A percentile compares a stretch with the other conserved stretches of the same genome.
phyloP scores from a whole-genome alignment of 345 rosid species.

The Citrus inodora region DNA sequence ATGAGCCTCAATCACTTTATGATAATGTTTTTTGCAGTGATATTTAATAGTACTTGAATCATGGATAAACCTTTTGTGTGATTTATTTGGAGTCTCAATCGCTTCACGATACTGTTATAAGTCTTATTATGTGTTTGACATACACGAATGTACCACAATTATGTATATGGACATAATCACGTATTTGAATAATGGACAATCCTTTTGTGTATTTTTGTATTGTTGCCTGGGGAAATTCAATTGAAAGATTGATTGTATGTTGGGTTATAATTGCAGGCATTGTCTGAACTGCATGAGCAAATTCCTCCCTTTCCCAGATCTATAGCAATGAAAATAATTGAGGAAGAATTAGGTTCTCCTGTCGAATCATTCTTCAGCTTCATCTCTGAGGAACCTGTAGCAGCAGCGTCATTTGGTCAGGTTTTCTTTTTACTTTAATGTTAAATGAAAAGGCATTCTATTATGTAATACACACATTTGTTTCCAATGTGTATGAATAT shows the following conservation, averaged over 20 bases:
- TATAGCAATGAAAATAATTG: conserved; percentile 67
- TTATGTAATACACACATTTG: neutral
- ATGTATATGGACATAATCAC: neutral
- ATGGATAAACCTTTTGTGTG: neutral
- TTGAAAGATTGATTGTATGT: neutral
- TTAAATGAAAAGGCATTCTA: neutral
- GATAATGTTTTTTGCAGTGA: neutral
- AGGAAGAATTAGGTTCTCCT: conserved; percentile 89
- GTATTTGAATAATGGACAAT: neutral
- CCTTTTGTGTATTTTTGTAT: neutral
- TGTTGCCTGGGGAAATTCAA: neutral
- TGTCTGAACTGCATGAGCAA: conserved; percentile 84
- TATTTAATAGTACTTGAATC: neutral
- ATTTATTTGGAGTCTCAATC: neutral
- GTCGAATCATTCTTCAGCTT: conserved; percentile 58
- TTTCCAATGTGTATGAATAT: neutral
- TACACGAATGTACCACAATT: neutral
- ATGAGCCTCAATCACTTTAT: neutral
- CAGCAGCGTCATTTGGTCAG: conserved; percentile 99
- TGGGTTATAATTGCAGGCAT: conserved; percentile 56
- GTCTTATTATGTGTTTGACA: neutral
- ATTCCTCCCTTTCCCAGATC: conserved; percentile 84
- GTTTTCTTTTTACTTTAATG: conserved; percentile 31
- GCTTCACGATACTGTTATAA: neutral
- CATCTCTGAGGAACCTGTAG: conserved; percentile 81